Conservation (phyloP, 2,329 filamentous ascomycete genomes). For the Penicillium oxalicum region DNA sequence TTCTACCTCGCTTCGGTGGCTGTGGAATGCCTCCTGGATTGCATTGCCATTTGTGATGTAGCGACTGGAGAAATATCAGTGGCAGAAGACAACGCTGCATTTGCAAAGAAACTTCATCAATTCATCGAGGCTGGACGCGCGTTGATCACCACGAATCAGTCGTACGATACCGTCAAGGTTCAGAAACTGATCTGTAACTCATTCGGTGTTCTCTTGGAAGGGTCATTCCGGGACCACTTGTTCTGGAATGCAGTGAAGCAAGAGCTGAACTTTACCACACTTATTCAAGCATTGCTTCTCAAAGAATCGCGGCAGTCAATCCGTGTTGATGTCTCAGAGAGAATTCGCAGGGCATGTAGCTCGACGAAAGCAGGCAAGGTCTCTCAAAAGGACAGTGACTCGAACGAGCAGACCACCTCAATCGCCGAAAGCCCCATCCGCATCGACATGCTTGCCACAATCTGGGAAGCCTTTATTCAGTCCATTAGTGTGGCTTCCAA, state of each 20-base stretch:
- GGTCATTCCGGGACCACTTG: slow-evolving; percentile 41
- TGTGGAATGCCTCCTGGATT: slow-evolving; percentile 52
- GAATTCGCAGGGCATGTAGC: slow-evolving; percentile 35
- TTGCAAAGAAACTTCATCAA: slow-evolving; percentile 33
- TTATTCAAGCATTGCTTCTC: slow-evolving; percentile 41
- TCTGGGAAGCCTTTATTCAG: slow-evolving; percentile 42
- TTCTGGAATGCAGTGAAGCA: slow-evolving; percentile 44
- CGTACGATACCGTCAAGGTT: slow-evolving; percentile 15
- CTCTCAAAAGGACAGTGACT: slow-evolving; percentile 10
- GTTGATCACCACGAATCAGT: slow-evolving; percentile 4
- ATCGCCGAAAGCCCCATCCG: slow-evolving; percentile 25
- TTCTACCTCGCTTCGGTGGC: slow-evolving; percentile 49
- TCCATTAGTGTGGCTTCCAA: slow-evolving; percentile 37
- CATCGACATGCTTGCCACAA: slow-evolving; percentile 38
- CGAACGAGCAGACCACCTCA: slow-evolving; percentile 11
- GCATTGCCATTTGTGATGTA: slow-evolving; percentile 43
- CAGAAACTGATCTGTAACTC: slow-evolving; percentile 39
- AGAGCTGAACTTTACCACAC: slow-evolving; percentile 30
- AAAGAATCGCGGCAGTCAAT: slow-evolving; percentile 38
- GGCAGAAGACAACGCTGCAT: slow-evolving; percentile 30
- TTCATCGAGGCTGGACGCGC: slow-evolving; percentile 28
- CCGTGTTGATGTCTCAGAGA: slow-evolving; percentile 36
- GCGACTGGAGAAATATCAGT: slow-evolving; percentile 20
- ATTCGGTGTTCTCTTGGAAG: slow-evolving; percentile 47
- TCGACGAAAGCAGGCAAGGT: slow-evolving; percentile 28